phyloP scores from a whole-genome alignment of 805 yeast genomes.

The Alloascoidea africana region DNA sequence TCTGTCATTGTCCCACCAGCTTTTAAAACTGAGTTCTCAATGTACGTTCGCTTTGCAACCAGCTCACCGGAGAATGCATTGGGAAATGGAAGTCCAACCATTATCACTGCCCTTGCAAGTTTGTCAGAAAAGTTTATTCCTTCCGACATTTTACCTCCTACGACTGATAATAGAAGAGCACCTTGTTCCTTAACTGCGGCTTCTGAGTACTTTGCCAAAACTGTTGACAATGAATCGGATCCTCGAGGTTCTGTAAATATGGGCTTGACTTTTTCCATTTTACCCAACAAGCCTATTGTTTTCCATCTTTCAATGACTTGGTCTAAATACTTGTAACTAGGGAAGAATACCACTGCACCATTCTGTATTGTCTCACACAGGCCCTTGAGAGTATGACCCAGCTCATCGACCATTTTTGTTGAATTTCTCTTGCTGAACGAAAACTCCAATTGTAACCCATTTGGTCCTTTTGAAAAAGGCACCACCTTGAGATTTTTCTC shows the following conservation, averaged over 20 bases:
- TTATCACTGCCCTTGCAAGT: conserved; percentile 73
- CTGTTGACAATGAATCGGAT: conserved; percentile 24
- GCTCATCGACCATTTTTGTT: conserved; percentile 23
- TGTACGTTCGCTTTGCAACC: conserved; percentile 50
- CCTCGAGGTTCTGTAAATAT: conserved; percentile 42
- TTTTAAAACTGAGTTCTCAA: conserved; percentile 34
- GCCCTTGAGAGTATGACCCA: conserved; percentile 34
- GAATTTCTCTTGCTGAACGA: conserved; percentile 51
- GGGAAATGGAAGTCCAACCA: conserved; percentile 86
- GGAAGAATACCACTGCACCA: conserved; percentile 74
- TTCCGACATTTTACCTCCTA: conserved; percentile 86
- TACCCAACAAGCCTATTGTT: conserved; percentile 15
- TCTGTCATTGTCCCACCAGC: conserved; percentile 29
- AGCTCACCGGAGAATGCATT: conserved; percentile 72
- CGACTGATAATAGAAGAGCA: conserved; percentile 67
- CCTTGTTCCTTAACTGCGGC: conserved; percentile 27
- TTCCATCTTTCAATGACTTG: conserved; percentile 42
- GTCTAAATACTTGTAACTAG: conserved; percentile 64
- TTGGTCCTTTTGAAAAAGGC: conserved; percentile 23
- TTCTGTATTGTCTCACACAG: conserved; percentile 36
- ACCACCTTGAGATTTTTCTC: conserved; percentile 46
- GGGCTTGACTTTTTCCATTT: conserved; percentile 24
- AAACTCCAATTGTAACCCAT: conserved; percentile 34
- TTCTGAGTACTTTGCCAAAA: conserved; percentile 35
- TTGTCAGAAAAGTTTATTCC: conserved; percentile 86